phyloP scores from a whole-genome alignment of 768 basidiomycete genomes.

The Galerina marginata region DNA sequence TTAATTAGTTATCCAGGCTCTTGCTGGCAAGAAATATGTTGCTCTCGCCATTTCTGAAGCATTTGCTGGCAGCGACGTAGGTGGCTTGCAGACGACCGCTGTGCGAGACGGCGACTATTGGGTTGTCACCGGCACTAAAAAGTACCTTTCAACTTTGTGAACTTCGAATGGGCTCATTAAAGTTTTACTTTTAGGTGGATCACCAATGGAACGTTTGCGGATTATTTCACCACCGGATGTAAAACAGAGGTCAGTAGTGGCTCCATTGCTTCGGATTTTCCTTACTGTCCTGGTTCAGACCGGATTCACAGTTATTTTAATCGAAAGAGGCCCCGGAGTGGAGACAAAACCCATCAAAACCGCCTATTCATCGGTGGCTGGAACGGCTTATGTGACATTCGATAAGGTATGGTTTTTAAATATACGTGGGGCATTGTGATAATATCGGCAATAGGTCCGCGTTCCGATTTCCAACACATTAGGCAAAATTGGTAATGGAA shows the following conservation, averaged over 20 bases:
- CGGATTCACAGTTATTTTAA: conserved; percentile 78
- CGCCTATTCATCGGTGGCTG: conserved; percentile 89
- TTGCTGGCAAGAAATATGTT: conserved; percentile 83
- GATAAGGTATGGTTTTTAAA: conserved; percentile 50
- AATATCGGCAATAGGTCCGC: conserved; percentile 49
- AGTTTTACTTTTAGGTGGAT: conserved; percentile 69
- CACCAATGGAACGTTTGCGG: conserved; percentile 84
- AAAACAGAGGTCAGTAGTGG: conserved; percentile 60
- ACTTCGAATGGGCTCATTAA: background rate
- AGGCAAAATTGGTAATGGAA: conserved; percentile 84
- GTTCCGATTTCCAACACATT: conserved; percentile 88
- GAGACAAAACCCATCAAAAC: conserved; percentile 92
- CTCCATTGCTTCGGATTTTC: conserved; percentile 2
- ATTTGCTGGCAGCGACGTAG: conserved; percentile 88
- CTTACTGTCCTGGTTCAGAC: conserved; percentile 42
- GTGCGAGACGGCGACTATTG: conserved; percentile 84
- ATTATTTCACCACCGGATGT: conserved; percentile 85
- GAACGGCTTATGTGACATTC: conserved; percentile 87
- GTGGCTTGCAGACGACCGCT: conserved; percentile 86
- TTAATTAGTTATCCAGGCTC: conserved; percentile 32
- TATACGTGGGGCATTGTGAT: conserved; percentile 7
- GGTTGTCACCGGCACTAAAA: conserved; percentile 93
- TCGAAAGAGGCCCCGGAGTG: conserved; percentile 73
- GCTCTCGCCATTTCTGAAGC: conserved; percentile 93
- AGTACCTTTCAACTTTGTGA: conserved; percentile 45